Conservation (phyloP, 345 rosid species). For the Syzygium aromaticum region DNA sequence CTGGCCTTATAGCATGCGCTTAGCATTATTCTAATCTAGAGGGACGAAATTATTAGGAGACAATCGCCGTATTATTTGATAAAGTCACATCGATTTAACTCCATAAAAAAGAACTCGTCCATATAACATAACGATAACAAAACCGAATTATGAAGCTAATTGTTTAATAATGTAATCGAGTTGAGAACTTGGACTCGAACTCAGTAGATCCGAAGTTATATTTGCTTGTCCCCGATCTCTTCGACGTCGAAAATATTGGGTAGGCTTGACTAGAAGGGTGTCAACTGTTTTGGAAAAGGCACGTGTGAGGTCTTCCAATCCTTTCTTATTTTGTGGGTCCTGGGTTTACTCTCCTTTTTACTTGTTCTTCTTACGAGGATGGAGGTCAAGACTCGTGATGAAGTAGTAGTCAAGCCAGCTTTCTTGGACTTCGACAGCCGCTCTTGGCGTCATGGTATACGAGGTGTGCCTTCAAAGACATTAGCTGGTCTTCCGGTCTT, state of each 20-base stretch:
- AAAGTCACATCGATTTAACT: neutral
- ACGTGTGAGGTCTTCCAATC: neutral
- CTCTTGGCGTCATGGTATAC: neutral
- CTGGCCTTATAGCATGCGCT: neutral
- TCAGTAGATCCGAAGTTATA: neutral
- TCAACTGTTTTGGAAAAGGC: neutral
- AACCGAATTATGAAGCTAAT: rapidly evolving
- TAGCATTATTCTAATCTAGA: neutral
- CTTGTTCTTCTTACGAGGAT: neutral
- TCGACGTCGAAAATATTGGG: neutral
- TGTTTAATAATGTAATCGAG: too few species aligned
- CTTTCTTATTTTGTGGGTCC: neutral
- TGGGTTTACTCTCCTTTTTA: neutral
- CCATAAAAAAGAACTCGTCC: neutral
- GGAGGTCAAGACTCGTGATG: neutral
- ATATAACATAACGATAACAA: neutral
- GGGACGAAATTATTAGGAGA: neutral
- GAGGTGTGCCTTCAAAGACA: neutral
- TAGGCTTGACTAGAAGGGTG: neutral
- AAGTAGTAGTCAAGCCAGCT: neutral
- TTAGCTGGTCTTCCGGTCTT: neutral
- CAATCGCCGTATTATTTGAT: rapidly evolving
- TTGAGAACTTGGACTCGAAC: neutral
- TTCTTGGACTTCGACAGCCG: neutral
- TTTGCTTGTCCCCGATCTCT: neutral